Percentiles rank a stretch among this genome's conserved stretches.
Evolutionary conservation across 345 rosid species (phyloP).

Genomic region (Anacardium occidentale): DNA sequence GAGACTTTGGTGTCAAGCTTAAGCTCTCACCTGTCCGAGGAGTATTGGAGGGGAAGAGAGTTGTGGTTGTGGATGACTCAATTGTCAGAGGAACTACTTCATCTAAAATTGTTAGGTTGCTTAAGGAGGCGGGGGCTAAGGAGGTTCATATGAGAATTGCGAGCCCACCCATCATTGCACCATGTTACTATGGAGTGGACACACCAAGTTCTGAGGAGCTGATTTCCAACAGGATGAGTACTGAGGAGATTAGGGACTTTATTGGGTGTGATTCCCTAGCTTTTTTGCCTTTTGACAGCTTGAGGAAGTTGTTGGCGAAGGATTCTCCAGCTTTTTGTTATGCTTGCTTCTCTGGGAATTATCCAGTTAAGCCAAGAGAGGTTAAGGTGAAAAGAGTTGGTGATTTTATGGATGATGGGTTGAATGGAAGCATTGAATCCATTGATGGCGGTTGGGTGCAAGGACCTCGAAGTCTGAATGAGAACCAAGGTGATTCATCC

Average conservation of each 20-base stretch:
- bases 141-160: slow-evolving; percentile 99
- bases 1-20: slow-evolving; percentile 96
- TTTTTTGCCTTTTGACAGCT: slow-evolving; percentile 60
- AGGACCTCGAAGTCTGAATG: slow-evolving; percentile 28
- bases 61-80: slow-evolving; percentile 94
- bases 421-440: slow-evolving; percentile 61
- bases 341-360: slow-evolving; percentile 89
- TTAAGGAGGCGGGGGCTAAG: slow-evolving; percentile 90
- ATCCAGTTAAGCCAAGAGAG: slow-evolving; percentile 79
- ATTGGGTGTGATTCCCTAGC: slow-evolving; percentile 90
- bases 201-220: slow-evolving; percentile 86
- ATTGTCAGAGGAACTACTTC: slow-evolving; percentile 94
- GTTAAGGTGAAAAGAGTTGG: slow-evolving; percentile 79
- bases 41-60: slow-evolving; percentile 81
- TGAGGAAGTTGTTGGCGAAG: slow-evolving; percentile 51
- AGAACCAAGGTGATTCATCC: slow-evolving; percentile 15
- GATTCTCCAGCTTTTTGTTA: slow-evolving; percentile 67
- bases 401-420: slow-evolving; percentile 83
- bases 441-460: slow-evolving; percentile 84
- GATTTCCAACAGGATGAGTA: slow-evolving; percentile 85
- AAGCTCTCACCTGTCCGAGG: slow-evolving; percentile 86
- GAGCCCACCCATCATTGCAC: slow-evolving; percentile 78
- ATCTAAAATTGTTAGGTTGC: slow-evolving; percentile 75
- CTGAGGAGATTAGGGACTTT: slow-evolving; percentile 67
- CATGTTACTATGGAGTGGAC: slow-evolving; percentile 97